Conservation (phyloP, 106 monocot species). For the Chionographis japonica region DNA sequence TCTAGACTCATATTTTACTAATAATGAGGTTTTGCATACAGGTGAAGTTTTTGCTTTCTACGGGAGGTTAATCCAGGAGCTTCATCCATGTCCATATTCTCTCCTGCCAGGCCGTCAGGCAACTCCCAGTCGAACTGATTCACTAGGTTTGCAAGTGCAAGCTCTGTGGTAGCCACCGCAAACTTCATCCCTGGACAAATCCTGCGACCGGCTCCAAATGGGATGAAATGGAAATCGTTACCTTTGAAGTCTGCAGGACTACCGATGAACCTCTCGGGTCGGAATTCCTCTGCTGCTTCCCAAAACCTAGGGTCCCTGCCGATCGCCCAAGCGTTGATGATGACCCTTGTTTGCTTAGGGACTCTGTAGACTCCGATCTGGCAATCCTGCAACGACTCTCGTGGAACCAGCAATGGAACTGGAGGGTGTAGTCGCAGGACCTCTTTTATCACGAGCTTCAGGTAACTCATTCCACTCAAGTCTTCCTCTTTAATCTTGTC, state of each 20-base stretch:
- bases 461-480: conserved; percentile 1
- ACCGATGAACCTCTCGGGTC: conserved; percentile 17
- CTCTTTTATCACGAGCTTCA: conserved; percentile 25
- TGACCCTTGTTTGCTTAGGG: neutral
- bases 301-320: neutral
- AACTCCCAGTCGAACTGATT: conserved; percentile 8
- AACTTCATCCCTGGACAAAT: neutral
- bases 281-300: conserved; percentile 11
- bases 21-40: too few relatives aligned
- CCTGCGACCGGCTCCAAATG: conserved; percentile 1
- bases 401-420: conserved; percentile 10
- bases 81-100: neutral
- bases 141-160: neutral
- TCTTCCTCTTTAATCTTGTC: neutral
- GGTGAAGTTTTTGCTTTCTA: neutral
- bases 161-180: neutral
- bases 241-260: conserved; percentile 4
- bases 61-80: neutral
- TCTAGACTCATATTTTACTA: too few relatives aligned
- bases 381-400: conserved; percentile 1
- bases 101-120: neutral
- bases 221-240: conserved; percentile 1
- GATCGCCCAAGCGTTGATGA: conserved; percentile 22
- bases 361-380: conserved; percentile 5
- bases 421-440: conserved; percentile 21